A percentile compares a stretch with the other conserved stretches of the same genome.
Evolutionary conservation across 2,329 filamentous ascomycete genomes (phyloP).

Genomic region (Ramularia endophylla): DNA sequence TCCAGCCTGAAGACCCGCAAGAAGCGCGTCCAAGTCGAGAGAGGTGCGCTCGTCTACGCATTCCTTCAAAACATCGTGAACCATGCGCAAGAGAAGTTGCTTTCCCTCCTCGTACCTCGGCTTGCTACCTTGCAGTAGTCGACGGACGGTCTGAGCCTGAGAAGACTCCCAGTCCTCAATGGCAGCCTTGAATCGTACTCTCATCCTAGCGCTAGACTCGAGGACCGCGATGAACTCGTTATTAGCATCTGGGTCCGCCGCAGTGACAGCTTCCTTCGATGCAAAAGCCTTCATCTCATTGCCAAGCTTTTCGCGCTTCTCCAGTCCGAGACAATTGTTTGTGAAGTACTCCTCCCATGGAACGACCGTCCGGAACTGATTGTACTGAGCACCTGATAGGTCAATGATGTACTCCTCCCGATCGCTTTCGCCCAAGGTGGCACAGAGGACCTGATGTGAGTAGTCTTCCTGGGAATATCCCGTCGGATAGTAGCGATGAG

Average conservation of each 20-base stretch:
- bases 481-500: neutral
- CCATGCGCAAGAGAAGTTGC: neutral
- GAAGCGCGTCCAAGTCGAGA: too few species aligned
- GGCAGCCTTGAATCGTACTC: neutral
- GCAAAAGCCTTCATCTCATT: too few species aligned
- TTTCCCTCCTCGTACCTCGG: neutral
- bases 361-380: slow-evolving; percentile 1
- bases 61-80: neutral
- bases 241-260: too few species aligned
- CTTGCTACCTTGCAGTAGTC: neutral
- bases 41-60: slow-evolving; percentile 1
- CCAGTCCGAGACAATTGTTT: too few species aligned
- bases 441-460: neutral
- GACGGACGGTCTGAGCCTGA: neutral
- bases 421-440: neutral
- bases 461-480: neutral
- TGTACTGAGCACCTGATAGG: slow-evolving; percentile 2
- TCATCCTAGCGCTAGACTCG: too few species aligned
- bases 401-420: slow-evolving; percentile 3
- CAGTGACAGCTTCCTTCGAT: too few species aligned
- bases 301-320: neutral
- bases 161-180: neutral
- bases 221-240: too few species aligned
- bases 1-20: too few species aligned
- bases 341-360: neutral